phyloP scores from a whole-genome alignment of 768 basidiomycete species.

The Leccinum boreale region DNA sequence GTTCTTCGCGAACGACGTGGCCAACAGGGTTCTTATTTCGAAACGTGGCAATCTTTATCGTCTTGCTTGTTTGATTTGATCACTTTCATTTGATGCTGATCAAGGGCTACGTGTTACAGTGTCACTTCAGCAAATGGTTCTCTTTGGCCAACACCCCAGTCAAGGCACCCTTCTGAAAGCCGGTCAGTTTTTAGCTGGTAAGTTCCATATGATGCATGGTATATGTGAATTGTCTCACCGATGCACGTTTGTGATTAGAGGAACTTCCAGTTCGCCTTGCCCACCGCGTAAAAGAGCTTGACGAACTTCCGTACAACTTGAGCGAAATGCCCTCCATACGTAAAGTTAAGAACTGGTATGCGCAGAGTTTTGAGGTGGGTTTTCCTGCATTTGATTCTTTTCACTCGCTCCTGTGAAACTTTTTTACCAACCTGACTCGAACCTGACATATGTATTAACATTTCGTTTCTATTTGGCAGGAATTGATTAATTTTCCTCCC shows the following conservation, averaged over 20 bases:
- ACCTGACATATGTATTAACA: neutral
- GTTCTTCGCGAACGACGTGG: neutral
- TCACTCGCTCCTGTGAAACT: neutral
- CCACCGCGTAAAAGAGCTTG: slow-evolving; percentile 17
- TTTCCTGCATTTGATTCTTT: neutral
- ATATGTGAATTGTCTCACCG: neutral
- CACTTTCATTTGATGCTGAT: slow-evolving; percentile 7
- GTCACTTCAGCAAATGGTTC: slow-evolving; percentile 17
- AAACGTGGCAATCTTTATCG: neutral
- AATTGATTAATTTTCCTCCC: slow-evolving; percentile 10
- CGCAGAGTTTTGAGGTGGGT: slow-evolving; percentile 18
- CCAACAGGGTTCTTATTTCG: neutral
- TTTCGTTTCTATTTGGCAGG: slow-evolving; percentile 2
- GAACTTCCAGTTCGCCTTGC: slow-evolving; percentile 17
- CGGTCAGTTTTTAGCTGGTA: slow-evolving; percentile 15
- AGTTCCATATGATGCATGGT: neutral
- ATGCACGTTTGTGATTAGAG: slow-evolving; percentile 1
- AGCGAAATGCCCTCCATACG: slow-evolving; percentile 18
- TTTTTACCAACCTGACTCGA: neutral
- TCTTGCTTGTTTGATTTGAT: neutral
- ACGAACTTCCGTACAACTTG: slow-evolving; percentile 15
- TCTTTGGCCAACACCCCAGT: slow-evolving; percentile 18
- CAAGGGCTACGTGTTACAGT: neutral
- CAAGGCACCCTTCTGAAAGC: slow-evolving; percentile 17
- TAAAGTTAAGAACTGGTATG: slow-evolving; percentile 20